These are phyloP conservation scores for Blechomonas ayalai DNA, from an alignment of 208 protist species.

Conservation along the genomic window DNA sequence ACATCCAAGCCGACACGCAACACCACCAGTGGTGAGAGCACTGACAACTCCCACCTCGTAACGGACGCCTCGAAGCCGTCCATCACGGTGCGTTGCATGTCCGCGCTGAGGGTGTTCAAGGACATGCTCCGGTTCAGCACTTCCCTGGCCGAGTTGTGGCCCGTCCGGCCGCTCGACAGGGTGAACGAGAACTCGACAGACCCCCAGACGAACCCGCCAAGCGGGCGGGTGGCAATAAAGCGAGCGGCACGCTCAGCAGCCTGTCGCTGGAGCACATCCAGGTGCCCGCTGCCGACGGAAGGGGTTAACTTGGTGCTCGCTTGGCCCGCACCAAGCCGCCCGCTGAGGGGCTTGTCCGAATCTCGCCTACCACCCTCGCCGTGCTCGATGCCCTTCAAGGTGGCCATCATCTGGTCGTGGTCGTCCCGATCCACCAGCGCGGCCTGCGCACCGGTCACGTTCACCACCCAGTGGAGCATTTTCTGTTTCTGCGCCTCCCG, in stretches of 20 bases:
- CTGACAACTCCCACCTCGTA: slow-evolving; percentile 53
- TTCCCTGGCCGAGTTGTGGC: slow-evolving; percentile 21
- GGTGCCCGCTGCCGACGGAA: neutral
- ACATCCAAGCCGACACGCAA: slow-evolving; percentile 54
- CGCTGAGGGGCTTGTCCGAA: slow-evolving; percentile 14
- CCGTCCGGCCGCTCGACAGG: slow-evolving; percentile 50
- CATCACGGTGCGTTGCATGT: slow-evolving; percentile 49
- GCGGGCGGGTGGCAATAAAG: slow-evolving; percentile 11
- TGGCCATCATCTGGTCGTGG: slow-evolving; percentile 55
- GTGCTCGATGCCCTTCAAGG: slow-evolving; percentile 7
- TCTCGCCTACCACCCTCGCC: neutral
- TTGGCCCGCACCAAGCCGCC: slow-evolving; percentile 10
- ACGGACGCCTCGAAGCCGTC: slow-evolving; percentile 40
- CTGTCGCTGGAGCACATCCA: neutral
- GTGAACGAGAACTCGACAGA: slow-evolving; percentile 66
- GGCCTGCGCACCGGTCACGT: slow-evolving; percentile 56
- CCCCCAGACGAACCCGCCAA: slow-evolving; percentile 81
- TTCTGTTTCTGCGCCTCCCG: slow-evolving; percentile 14
- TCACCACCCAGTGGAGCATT: slow-evolving; percentile 40
- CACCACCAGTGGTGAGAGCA: slow-evolving; percentile 62
- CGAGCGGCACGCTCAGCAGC: neutral
- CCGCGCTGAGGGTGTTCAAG: slow-evolving; percentile 27
- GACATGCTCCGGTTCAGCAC: slow-evolving; percentile 22
- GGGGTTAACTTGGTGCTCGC: neutral
- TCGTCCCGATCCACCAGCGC: slow-evolving; percentile 83